Evolutionary conservation across 306 rosid genomes (phyloP), one percentile per base, ranked within the genome.

Genomic region (Cucurbita moschata): DNA sequence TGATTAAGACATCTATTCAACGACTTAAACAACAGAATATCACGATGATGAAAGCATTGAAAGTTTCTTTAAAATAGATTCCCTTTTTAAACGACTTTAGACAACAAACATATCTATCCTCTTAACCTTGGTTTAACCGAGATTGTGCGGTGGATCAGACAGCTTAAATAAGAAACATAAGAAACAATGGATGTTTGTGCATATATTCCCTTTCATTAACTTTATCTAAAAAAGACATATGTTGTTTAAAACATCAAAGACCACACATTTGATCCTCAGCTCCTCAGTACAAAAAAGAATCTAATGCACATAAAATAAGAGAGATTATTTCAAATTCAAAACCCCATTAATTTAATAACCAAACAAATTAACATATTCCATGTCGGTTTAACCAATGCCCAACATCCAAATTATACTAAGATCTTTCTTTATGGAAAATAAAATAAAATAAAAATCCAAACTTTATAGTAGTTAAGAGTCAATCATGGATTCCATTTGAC

Each of bases 221-320:
- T 72, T 72, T 72, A n/a, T 35, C 26, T 40, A 55, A 53, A 55
- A 53, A 52, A 72, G 18, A 47, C 54, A 47, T 11, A 47, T 6
- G 47, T 72, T 71, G 75, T 39, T 53, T 26, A 47, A 30, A 30
- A 51, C 75, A 72, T 2, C 51, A 37, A 51, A 71, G 11, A 68
- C 73, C 73, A 68, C 11, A 40, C 73, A 26, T 66, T 35, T 16
- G 56, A 52, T 44, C 19, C 56, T 64, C 82, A 64, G 51, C 38
- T 46, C 76, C 72, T 76, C 12, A 83, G 73, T 80, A 58, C 67
- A 52, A 15, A 68, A 26, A 83, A 87, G 87, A 83, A 85, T 90
- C 84, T 76, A 84, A 79, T 81, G 79, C 79, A 82, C 78, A 78
- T 71, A 77, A 79, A 54, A 55, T 59, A 46, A 55, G 58, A 42